Evolutionary conservation across 768 basidiomycete genomes (phyloP).

Genomic region (Lactifluus volemus): DNA sequence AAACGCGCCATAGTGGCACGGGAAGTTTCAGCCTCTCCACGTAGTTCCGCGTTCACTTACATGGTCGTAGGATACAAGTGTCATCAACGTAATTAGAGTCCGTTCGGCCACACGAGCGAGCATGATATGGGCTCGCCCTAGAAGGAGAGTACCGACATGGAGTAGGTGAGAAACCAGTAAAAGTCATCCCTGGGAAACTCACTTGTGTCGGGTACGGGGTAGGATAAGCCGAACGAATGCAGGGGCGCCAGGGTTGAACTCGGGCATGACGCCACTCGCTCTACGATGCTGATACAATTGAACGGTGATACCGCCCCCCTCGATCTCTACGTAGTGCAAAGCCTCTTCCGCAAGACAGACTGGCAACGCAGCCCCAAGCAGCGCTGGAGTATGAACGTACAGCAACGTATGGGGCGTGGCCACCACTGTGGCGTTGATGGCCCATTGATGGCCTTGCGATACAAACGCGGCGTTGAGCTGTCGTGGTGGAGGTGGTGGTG

Average conservation of each 20-base stretch:
- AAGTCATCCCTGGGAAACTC: constrained; percentile 17
- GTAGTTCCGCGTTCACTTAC: background rate
- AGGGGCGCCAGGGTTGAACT: constrained; percentile 68
- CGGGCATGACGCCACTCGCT: constrained; percentile 42
- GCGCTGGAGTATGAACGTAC: too few relatives aligned
- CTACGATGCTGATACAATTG: constrained; percentile 65
- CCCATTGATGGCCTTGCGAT: too few relatives aligned
- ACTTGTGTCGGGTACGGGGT: constrained; percentile 56
- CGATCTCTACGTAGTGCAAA: constrained; percentile 76
- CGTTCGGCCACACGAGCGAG: too few relatives aligned
- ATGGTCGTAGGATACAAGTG: background rate
- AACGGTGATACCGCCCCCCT: constrained; percentile 78
- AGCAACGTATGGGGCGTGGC: too few relatives aligned
- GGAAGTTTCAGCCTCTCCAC: background rate
- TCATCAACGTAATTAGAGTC: background rate
- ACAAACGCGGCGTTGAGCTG: too few relatives aligned
- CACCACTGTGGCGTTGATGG: too few relatives aligned
- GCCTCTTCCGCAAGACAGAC: constrained; percentile 75
- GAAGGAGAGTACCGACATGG: constrained; percentile 64
- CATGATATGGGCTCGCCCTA: constrained; percentile 36
- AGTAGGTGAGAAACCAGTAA: background rate
- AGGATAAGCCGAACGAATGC: constrained; percentile 56
- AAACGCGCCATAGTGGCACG: background rate
- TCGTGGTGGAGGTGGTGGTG: too few relatives aligned
- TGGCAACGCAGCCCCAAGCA: too few relatives aligned